Conservation (phyloP, 2,329 filamentous ascomycete genomes). For the Penicillium sclerotigenum region DNA sequence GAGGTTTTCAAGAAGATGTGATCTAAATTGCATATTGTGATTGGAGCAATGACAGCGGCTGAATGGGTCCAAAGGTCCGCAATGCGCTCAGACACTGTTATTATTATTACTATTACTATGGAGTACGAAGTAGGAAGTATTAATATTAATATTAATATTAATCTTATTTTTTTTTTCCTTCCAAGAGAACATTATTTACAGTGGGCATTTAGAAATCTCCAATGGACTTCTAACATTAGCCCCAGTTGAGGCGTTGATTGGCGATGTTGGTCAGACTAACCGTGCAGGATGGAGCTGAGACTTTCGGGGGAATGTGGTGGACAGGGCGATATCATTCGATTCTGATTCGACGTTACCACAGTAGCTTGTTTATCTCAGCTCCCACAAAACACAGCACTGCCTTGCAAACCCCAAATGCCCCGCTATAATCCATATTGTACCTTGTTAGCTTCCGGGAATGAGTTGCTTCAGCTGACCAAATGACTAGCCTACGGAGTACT, state of each 20-base stretch:
- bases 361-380: constrained; percentile 4
- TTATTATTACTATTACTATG: too few species aligned
- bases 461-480: neutral
- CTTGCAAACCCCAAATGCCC: neutral
- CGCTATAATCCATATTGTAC: neutral
- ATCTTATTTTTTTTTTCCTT: too few species aligned
- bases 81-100: too few species aligned
- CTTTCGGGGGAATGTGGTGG: neutral
- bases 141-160: too few species aligned
- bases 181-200: too few species aligned
- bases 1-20: neutral
- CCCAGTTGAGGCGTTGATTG: constrained; percentile 11
- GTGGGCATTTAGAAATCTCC: too few species aligned
- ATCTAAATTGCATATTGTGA: neutral
- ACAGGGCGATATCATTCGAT: neutral
- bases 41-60: constrained; percentile 4
- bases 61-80: neutral
- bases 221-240: neutral
- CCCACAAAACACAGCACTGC: neutral
- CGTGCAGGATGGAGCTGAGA: constrained; percentile 7
- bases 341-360: constrained; percentile 1
- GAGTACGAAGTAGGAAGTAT: too few species aligned
- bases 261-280: constrained; percentile 12
- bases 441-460: neutral
- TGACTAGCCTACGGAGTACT: neutral